Conservation (phyloP, 2,329 filamentous ascomycete species). For the Cladophialophora chaetospira region DNA sequence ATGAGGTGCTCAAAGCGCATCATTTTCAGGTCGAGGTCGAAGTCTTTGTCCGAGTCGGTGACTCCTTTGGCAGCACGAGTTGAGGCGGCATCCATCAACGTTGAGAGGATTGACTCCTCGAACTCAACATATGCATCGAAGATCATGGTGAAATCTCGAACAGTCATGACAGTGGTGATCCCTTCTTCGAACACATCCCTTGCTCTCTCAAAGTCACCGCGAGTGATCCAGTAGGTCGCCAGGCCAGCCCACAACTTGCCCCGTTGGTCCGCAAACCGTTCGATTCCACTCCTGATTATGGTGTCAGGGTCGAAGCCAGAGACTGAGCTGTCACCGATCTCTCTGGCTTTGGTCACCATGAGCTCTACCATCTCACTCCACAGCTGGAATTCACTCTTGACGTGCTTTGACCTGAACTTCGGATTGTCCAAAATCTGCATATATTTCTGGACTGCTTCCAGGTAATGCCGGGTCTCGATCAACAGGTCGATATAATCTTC, state of each 20-base stretch:
- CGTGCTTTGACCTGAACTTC: conserved; percentile 86
- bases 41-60: conserved; percentile 80
- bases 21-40: conserved; percentile 95
- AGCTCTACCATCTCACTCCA: conserved; percentile 98
- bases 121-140: conserved; percentile 97
- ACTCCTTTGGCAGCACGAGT: conserved; percentile 75
- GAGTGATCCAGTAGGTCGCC: conserved; percentile 94
- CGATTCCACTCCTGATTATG: conserved; percentile 89
- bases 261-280: conserved; percentile 87
- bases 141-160: conserved; percentile 92
- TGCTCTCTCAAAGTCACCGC: conserved; percentile 87
- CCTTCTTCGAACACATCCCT: conserved; percentile 94
- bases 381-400: conserved; percentile 92
- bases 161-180: conserved; percentile 97
- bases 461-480: conserved; percentile 77
- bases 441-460: conserved; percentile 87
- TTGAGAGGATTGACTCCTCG: conserved; percentile 91
- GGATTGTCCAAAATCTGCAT: conserved; percentile 90
- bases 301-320: conserved; percentile 85
- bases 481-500: conserved; percentile 95
- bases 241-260: conserved; percentile 94
- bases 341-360: conserved; percentile 83
- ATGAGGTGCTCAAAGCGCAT: conserved; percentile 97
- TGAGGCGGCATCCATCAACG: conserved; percentile 85
- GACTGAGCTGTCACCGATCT: conserved; percentile 78